Evolutionary conservation across 371 early-diverging fungal genomes (phyloP).

Genomic region (Actinomucor elegans): DNA sequence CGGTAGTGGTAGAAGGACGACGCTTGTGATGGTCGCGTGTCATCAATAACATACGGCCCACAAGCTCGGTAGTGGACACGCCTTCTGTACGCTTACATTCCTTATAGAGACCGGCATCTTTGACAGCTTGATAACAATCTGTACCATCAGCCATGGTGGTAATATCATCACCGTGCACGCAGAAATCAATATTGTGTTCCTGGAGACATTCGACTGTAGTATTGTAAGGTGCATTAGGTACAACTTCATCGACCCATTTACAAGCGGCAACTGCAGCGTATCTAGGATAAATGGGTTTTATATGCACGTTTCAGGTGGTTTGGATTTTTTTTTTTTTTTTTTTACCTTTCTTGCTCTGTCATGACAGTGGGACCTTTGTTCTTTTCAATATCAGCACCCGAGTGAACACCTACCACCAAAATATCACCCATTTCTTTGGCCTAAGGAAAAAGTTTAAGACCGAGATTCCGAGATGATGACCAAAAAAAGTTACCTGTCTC

Average conservation of each 20-base stretch:
- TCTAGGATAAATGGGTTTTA: too few species aligned
- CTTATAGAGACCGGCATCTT: constrained; percentile 89
- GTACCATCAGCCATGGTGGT: constrained; percentile 93
- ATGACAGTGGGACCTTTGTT: constrained; percentile 97
- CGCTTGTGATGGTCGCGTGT: constrained; percentile 81
- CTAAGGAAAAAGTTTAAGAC: neutral
- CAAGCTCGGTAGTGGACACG: constrained; percentile 94
- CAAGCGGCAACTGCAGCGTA: constrained; percentile 94
- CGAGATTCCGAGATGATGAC: neutral
- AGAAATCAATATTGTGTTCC: constrained; percentile 85
- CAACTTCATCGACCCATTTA: constrained; percentile 96
- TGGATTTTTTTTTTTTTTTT: too few species aligned
- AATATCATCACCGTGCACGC: constrained; percentile 96
- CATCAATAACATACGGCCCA: constrained; percentile 94
- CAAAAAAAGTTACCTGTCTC: constrained; percentile 59
- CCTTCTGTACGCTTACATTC: constrained; percentile 95
- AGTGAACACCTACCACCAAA: constrained; percentile 95
- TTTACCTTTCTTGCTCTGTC: constrained; percentile 89
- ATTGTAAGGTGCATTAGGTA: constrained; percentile 93
- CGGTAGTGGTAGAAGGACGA: constrained; percentile 1
- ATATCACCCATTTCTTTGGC: constrained; percentile 91
- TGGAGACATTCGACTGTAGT: constrained; percentile 84
- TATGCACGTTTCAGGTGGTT: neutral
- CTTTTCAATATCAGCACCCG: constrained; percentile 87
- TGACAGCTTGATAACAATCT: constrained; percentile 94